Conservation (phyloP, 768 basidiomycete species). For the Pluteus cervinus region DNA sequence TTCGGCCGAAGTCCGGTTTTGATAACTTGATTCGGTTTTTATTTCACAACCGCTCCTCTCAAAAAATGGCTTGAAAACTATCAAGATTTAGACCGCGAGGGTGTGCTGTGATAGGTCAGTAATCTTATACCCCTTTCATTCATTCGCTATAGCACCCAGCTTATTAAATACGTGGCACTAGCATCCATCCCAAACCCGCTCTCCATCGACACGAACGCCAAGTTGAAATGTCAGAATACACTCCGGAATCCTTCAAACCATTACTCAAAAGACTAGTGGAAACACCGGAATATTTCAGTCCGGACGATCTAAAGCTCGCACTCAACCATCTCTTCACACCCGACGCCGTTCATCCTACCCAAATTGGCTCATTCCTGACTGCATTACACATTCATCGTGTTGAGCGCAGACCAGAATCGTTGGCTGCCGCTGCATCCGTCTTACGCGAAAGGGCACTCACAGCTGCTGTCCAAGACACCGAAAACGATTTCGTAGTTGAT, state of each 20-base stretch:
- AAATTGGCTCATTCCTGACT: slow-evolving; percentile 87
- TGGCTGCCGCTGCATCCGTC: slow-evolving; percentile 74
- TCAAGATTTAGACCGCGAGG: no score
- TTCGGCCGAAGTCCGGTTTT: no score
- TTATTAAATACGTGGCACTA: no score
- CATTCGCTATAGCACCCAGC: no score
- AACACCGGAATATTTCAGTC: slow-evolving; percentile 76
- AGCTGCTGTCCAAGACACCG: slow-evolving; percentile 49
- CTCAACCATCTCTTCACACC: slow-evolving; percentile 73
- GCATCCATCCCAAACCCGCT: no score
- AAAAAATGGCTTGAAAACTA: no score
- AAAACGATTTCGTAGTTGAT: slow-evolving; percentile 64
- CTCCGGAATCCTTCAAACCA: slow-evolving; percentile 57
- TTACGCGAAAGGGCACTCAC: slow-evolving; percentile 64
- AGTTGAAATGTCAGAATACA: no score
- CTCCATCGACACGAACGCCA: no score
- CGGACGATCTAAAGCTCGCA: slow-evolving; percentile 65
- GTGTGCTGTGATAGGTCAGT: no score
- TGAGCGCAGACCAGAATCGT: slow-evolving; percentile 68
- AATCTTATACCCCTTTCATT: no score
- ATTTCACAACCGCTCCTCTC: no score
- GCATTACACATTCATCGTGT: slow-evolving; percentile 77
- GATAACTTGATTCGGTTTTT: no score
- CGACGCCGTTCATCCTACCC: slow-evolving; percentile 54
- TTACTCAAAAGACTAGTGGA: slow-evolving; percentile 74